Evolutionary conservation across 2,329 filamentous ascomycete genomes (phyloP).

Genomic region (Parastagonospora nodorum): DNA sequence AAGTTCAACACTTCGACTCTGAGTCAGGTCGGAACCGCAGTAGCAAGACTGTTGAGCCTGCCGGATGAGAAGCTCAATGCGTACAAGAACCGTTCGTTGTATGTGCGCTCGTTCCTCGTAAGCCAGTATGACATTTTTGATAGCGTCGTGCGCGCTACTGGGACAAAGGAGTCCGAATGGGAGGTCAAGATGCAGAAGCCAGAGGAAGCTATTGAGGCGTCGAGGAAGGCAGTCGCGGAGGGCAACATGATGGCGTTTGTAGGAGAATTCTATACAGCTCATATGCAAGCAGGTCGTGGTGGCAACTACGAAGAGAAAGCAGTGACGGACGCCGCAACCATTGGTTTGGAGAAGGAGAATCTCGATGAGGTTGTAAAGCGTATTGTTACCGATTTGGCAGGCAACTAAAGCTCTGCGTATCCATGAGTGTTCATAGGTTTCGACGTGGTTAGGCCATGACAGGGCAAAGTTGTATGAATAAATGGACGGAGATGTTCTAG

Average conservation of each 20-base stretch:
- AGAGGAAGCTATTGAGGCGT: conserved; percentile 55
- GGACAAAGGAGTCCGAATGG: conserved; percentile 7
- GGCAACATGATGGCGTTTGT: conserved; percentile 42
- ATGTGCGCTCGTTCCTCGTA: conserved; percentile 36
- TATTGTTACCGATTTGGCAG: background rate
- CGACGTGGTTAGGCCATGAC: too few species aligned
- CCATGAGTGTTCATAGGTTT: too few species aligned
- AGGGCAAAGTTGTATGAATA: too few species aligned
- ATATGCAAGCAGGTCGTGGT: conserved; percentile 5
- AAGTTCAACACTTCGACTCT: conserved; percentile 9
- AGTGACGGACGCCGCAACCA: conserved; percentile 32
- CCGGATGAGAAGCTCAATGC: conserved; percentile 4
- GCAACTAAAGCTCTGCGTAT: too few species aligned
- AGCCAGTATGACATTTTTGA: conserved; percentile 14
- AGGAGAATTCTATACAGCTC: conserved; percentile 48
- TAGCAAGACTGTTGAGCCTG: conserved; percentile 5
- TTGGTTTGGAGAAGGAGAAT: conserved; percentile 62
- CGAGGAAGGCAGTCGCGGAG: conserved; percentile 52
- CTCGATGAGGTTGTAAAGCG: conserved; percentile 61
- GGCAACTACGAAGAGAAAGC: conserved; percentile 13
- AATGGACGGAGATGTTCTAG: too few species aligned
- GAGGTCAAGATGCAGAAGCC: conserved; percentile 55
- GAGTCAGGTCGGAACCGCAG: conserved; percentile 3
- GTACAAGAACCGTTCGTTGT: conserved; percentile 33
- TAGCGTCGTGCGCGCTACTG: conserved; percentile 3